Evolutionary conservation across 306 rosid species (phyloP), one percentile per base, ranked within the genome.

Genomic region (Dryas octopetala): DNA sequence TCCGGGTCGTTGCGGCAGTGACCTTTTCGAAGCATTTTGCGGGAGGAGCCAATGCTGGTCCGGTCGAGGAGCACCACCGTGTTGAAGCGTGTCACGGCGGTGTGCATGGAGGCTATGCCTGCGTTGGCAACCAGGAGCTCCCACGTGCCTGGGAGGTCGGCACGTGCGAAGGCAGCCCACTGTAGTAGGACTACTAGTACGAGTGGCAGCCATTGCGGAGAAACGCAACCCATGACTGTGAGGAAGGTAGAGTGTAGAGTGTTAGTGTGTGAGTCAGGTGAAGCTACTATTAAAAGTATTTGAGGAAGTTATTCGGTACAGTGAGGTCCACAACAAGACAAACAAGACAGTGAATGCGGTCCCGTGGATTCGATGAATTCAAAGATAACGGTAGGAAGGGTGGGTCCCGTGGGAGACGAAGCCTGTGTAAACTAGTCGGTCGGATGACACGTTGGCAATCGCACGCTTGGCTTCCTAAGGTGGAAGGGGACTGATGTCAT

Each of bases 61-160:
- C 98, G 91, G 85, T 93, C 98, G 1, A 93, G 87, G 76, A 93
- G 96, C 7, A 93, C 78, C 11, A 79, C 98, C 16, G 93, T 93
- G 83, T 93, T 88, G 89, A 86, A 90, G 71, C 90, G 96, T 4
- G 98, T 93, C 62, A 93, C 97, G 53, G 90, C 92, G 4, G 98
- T 91, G 86, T 93, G 98, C 97, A 93, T 93, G 67, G 98, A 93
- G 63, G 98, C 78, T 49, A 93, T 67, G 76, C 98, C 98, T 9
- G 98, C 97, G 74, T 91, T 78, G 45, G 85, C 38, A 0, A 87
- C 75, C 2, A 93, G 83, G 2, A 86, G 84, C 55, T 93, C 92
- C 98, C 98, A 93, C 75, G 91, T 81, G 85, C 98, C 98, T 4
- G 98, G 98, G 74, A 93, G 96, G 0, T 85, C 82, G 7, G 91